phyloP scores from a whole-genome alignment of 768 basidiomycete species.

The Termitomyces sp. region DNA sequence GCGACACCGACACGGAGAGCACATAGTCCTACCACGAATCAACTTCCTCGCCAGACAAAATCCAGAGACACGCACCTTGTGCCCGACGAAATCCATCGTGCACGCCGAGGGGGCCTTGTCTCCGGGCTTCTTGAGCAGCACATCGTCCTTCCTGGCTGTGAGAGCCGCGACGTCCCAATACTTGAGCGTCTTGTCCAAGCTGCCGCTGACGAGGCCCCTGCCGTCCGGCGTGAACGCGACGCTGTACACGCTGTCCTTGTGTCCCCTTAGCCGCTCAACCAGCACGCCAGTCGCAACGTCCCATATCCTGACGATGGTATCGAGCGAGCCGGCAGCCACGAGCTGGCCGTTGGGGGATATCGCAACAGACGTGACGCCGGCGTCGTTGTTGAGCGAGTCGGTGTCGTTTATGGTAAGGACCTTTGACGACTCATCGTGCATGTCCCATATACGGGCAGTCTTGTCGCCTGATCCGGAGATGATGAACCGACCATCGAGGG shows the following conservation, averaged over 20 bases:
- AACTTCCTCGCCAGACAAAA: no score
- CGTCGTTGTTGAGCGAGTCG: conserved; percentile 37
- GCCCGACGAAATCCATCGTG: conserved; percentile 82
- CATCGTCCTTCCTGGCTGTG: conserved; percentile 31
- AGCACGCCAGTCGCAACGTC: conserved; percentile 59
- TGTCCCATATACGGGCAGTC: conserved; percentile 43
- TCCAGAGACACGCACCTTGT: conserved; percentile 50
- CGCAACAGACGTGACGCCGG: conserved; percentile 76
- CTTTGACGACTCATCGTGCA: conserved; percentile 30
- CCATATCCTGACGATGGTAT: conserved; percentile 81
- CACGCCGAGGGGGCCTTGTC: conserved; percentile 39
- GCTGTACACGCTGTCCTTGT: conserved; percentile 81
- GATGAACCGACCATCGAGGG: conserved; percentile 74
- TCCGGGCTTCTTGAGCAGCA: conserved; percentile 37
- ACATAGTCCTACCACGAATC: conserved; percentile 41
- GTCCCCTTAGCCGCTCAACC: conserved; percentile 68
- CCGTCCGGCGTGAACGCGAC: conserved; percentile 93
- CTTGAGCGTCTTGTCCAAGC: conserved; percentile 83
- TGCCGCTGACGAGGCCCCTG: conserved; percentile 84
- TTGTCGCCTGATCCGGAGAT: conserved; percentile 83
- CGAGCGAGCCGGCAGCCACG: conserved; percentile 65
- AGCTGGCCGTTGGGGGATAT: conserved; percentile 67
- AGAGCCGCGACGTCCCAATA: conserved; percentile 82
- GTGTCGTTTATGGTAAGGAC: conserved; percentile 46
- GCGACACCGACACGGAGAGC: conserved; percentile 61